A percentile compares a stretch with the other conserved stretches of the same genome.
These are phyloP conservation scores for Gonapodya prolifera DNA, from an alignment of 192 early-diverging fungal species.

Conservation along the genomic window DNA sequence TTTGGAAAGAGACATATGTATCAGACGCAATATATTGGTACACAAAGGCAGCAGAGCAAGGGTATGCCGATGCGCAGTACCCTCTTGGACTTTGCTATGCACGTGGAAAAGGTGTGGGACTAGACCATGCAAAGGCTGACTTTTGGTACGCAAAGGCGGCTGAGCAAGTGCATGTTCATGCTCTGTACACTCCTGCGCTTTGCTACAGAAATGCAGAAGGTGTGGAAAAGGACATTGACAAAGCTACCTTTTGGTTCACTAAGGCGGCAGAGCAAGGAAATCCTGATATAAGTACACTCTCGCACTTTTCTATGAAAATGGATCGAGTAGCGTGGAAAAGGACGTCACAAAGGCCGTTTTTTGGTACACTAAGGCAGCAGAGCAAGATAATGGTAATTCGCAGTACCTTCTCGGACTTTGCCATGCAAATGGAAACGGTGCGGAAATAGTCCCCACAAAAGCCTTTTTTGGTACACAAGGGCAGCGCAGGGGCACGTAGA, in stretches of 20 bases:
- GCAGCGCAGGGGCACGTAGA: no score
- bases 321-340: no score
- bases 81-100: no score
- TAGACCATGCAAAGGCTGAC: conserved; percentile 11
- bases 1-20: no score
- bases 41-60: no score
- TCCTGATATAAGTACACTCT: conserved; percentile 9
- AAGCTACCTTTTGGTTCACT: conserved; percentile 11
- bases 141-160: conserved; percentile 13
- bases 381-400: conserved; percentile 4
- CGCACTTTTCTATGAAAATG: no score
- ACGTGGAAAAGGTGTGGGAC: no score
- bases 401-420: conserved; percentile 15
- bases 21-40: no score
- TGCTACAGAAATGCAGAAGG: conserved; percentile 14
- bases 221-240: conserved; percentile 9
- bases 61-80: no score
- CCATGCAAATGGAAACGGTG: conserved; percentile 13
- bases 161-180: conserved; percentile 3
- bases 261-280: conserved; percentile 12
- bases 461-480: no score
- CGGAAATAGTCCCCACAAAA: conserved; percentile 10
- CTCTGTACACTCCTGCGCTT: conserved; percentile 15
- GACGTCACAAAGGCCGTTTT: conserved; percentile 10
- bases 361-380: conserved; percentile 12